Base-by-base conservation (phyloP, 768 basidiomycete genomes). In the Trametopsis cervina region DNA sequence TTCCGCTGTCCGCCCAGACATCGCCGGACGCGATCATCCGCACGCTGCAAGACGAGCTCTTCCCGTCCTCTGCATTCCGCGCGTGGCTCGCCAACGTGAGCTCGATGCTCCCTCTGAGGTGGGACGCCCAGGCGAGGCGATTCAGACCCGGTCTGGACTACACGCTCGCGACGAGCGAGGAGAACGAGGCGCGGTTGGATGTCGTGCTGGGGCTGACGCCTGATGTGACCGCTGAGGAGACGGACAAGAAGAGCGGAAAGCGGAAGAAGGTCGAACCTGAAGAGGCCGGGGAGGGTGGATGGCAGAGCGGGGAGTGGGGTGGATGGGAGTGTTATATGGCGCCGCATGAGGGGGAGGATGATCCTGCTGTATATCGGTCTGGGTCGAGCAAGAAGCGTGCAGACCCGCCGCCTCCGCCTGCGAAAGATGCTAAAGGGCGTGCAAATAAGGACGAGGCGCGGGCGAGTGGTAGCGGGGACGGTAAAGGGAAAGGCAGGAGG, bases 141-240 rank as follows among this genome's bases (percentile, higher is more conserved):
- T 94, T 97, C 66, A 71, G 94, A 50, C 90, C 92, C 0, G 95
- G 93, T 1, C 69, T 97, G 56, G 95, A 96, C 64, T 98, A 97
- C 63, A 94, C 93, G 37, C 78, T 98, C 2, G 95, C 95, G 43
- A 87, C 88, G 57, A 85, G 85, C 57, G 85, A 91, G 57, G 82
- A 84, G 56, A 81, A 70, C 43, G 89, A 92, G 61, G 81, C 85
- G 44, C 70, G 89, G 53, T 66, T 97, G 56, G 95, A 98, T 63
- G 81, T 88, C 20, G 83, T 89, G 47, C 75, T 98, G 12, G 89
- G 88, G 2, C 66, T 95, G 53, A 97, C 92, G 12, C 92, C 92
- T 23, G 71, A 77, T 54, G 68, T 71, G 15, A 38, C 26, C 22
- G 60, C 57, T 45, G 65, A 66, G 50, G 26, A 45, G 42, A 35